Evolutionary conservation across 2,329 filamentous ascomycete species (phyloP), one percentile per base, ranked within the genome.

Genomic region (Scorias spongiosa): DNA sequence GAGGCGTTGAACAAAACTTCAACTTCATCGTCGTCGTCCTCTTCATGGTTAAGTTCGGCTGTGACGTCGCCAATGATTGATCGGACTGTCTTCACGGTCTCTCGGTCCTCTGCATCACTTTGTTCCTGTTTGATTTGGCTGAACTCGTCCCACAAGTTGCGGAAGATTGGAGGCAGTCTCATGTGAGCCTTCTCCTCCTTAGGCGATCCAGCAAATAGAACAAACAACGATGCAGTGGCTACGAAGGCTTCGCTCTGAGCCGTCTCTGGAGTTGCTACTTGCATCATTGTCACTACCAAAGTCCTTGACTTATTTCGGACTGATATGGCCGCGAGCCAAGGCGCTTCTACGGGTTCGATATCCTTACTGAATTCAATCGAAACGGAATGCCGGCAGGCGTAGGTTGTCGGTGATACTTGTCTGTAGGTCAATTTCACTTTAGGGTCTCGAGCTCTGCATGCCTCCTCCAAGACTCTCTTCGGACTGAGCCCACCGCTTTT

Each of bases 161-260:
- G 79, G 83, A 86, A 98, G 2, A 76, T 71, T 0, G 80, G 70
- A 3, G 88, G 85, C 12, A 98, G 68, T 42, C 84, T 76, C 49
- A 93, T 61, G 46, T 81, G 81, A 2, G 85, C 76, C 59, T 93
- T 96, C 49, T 93, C 86, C 56, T 96, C 89, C 53, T 85, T 91
- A 0, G 76, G 64, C 12, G 79, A 84, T n/a, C 75, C 73, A 1
- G 78, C 77, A 50, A 87, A 94, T 1, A 93, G 70, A 36, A 84
- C 72, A 59, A 93, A 95, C 1, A 98, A 66, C 1, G 83, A 85
- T 10, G 77, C 71, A 0, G 87, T 93, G 5, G 87, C 84, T 37
- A 91, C 74, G 53, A 81, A 96, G 1, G 81, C 80, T 61, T 96
- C 88, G 5, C 91, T 93, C 58, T 98, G 88, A 50, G 80, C 78